A percentile compares a stretch with the other conserved stretches of the same genome.
Conservation (phyloP, 352 stramenopile species). For the Plasmopara viticola region DNA sequence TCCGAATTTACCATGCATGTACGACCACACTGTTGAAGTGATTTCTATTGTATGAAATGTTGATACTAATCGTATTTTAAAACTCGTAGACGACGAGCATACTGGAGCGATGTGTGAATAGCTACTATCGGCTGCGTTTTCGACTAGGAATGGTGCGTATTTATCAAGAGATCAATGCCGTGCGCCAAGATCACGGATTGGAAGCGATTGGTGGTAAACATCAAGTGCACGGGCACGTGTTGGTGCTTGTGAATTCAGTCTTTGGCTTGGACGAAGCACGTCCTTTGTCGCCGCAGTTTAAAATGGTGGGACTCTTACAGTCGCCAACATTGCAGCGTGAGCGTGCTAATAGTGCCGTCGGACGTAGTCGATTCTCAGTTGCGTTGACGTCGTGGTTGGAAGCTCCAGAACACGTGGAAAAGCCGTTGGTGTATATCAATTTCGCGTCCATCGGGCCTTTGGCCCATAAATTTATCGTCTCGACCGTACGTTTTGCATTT, state of each 20-base stretch:
- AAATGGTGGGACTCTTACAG: constrained; percentile 62
- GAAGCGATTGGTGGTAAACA: constrained; percentile 40
- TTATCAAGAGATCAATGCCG: constrained; percentile 62
- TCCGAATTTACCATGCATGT: constrained; percentile 79
- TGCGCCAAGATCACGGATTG: constrained; percentile 47
- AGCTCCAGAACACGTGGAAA: constrained; percentile 16
- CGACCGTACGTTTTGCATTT: constrained; percentile 32
- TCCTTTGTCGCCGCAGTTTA: constrained; percentile 68
- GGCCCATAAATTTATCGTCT: constrained; percentile 45
- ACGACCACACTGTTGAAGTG: constrained; percentile 11
- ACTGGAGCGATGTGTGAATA: constrained; percentile 74
- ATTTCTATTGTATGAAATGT: not conserved
- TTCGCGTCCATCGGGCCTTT: constrained; percentile 45
- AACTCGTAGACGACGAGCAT: constrained; percentile 55
- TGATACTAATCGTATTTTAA: not conserved
- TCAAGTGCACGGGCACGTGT: constrained; percentile 42
- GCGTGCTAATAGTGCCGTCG: constrained; percentile 9
- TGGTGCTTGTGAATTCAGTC: constrained; percentile 78
- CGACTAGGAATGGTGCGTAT: constrained; percentile 52
- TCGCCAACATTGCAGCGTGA: constrained; percentile 25
- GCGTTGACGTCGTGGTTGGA: constrained; percentile 33
- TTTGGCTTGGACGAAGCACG: constrained; percentile 79
- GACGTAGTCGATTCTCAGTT: constrained; percentile 28
- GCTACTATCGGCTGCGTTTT: constrained; percentile 69
- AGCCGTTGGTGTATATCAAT: constrained; percentile 53